Percentiles rank a stretch among this genome's conserved stretches.
Conservation (phyloP, 495 filamentous ascomycete genomes). For the Trichoderma virens region DNA sequence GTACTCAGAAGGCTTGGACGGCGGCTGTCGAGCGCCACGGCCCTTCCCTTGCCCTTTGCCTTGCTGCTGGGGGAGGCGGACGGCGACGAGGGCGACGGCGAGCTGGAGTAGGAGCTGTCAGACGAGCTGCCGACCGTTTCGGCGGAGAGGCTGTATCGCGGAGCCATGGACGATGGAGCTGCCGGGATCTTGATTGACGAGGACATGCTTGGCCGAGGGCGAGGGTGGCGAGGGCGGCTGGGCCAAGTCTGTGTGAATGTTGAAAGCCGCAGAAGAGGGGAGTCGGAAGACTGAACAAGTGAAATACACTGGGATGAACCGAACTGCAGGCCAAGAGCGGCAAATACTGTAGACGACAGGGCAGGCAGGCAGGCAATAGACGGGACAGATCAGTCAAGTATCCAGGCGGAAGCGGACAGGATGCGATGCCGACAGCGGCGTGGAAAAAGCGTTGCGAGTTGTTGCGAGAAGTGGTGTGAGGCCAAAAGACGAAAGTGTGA, state of each 20-base stretch:
- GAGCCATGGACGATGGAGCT: conserved; percentile 26
- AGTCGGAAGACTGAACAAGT: not conserved
- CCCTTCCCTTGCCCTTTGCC: conserved; percentile 20
- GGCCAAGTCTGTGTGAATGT: not conserved
- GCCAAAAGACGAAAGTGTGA: conserved; percentile 3
- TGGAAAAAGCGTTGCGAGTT: not conserved
- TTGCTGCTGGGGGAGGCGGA: conserved; percentile 29
- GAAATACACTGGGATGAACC: not conserved
- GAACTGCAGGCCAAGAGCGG: not conserved
- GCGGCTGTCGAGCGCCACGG: conserved; percentile 33
- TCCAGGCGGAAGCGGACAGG: not conserved
- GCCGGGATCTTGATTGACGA: conserved; percentile 46
- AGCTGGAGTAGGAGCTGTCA: conserved; percentile 46
- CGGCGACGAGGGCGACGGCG: conserved; percentile 35
- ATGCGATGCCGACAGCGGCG: not conserved
- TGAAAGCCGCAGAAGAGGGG: not conserved
- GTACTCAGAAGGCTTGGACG: conserved; percentile 49
- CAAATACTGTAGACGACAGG: not conserved
- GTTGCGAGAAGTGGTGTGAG: not conserved
- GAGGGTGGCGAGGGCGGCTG: too few species aligned
- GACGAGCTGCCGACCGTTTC: conserved; percentile 38
- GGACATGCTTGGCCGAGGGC: conserved; percentile 27
- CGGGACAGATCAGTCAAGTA: not conserved
- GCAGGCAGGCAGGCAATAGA: not conserved
- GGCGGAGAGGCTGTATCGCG: conserved; percentile 27